Conservation (phyloP, 2,329 filamentous ascomycete species). For the Sporothrix pallida region DNA sequence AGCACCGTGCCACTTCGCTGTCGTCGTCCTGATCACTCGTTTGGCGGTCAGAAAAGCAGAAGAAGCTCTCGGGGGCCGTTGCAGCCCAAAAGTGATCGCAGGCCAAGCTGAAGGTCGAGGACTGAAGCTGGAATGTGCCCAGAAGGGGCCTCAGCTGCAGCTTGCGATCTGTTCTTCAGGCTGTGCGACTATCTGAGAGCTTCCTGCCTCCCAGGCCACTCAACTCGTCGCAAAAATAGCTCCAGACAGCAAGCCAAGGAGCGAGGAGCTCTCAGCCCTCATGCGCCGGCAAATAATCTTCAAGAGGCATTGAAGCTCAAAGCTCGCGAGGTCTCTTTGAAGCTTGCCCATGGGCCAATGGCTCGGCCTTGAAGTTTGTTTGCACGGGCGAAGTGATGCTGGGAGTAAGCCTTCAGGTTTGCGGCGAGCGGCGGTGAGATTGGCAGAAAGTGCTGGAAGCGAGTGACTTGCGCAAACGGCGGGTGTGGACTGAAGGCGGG, state of each 20-base stretch:
- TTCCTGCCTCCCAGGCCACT: not conserved
- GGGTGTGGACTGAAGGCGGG: not conserved
- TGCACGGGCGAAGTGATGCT: not conserved
- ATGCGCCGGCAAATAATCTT: not conserved
- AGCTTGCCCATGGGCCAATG: not conserved
- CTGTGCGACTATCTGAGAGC: not conserved
- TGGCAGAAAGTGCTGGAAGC: not conserved
- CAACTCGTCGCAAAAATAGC: not conserved
- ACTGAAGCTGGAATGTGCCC: not conserved
- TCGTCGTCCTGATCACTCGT: not conserved
- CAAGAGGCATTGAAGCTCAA: not conserved
- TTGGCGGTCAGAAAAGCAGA: not conserved
- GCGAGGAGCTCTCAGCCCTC: not conserved
- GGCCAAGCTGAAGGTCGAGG: too few species aligned
- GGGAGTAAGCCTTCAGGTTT: not conserved
- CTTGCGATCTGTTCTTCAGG: not conserved
- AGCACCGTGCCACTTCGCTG: too few species aligned
- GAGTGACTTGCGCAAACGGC: not conserved
- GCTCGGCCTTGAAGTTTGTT: not conserved
- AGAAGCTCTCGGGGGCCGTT: not conserved
- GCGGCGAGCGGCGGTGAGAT: conserved; percentile 6
- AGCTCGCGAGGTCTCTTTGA: not conserved
- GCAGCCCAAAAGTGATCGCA: not conserved
- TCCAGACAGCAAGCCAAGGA: not conserved
- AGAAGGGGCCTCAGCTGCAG: not conserved